A percentile compares a stretch with the other conserved stretches of the same genome.
phyloP scores from a whole-genome alignment of 352 stramenopile genomes.

The Globisporangium splendens region DNA sequence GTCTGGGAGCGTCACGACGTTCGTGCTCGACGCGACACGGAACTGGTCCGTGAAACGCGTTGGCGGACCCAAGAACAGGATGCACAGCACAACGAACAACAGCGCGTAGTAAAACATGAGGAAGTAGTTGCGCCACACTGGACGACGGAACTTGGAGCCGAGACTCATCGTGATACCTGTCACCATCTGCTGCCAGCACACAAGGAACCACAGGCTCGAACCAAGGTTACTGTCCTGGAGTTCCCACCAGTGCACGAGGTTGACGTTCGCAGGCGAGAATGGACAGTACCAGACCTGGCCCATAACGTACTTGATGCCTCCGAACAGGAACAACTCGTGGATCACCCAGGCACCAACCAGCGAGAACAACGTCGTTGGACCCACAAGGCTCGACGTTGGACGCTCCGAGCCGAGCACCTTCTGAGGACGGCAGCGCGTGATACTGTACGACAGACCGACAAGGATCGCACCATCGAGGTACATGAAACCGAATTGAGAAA shows the following conservation, averaged over 20 bases:
- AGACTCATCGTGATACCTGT: conserved; percentile 57
- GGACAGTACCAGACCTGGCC: conserved; percentile 64
- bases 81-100: conserved; percentile 46
- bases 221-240: conserved; percentile 67
- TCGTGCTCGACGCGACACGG: conserved; percentile 69
- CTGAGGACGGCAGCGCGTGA: conserved; percentile 66
- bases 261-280: conserved; percentile 60
- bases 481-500: conserved; percentile 86
- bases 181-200: conserved; percentile 69
- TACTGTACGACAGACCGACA: conserved; percentile 74
- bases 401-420: conserved; percentile 54
- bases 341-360: conserved; percentile 53
- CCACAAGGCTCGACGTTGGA: conserved; percentile 81
- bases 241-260: conserved; percentile 71
- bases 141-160: conserved; percentile 58
- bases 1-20: conserved; percentile 61
- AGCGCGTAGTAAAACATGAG: conserved; percentile 59
- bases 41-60: conserved; percentile 65
- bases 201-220: conserved; percentile 57
- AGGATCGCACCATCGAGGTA: conserved; percentile 78
- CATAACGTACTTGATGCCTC: conserved; percentile 54
- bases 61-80: conserved; percentile 54
- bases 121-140: conserved; percentile 65
- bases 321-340: conserved; percentile 76
- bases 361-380: conserved; percentile 64